Conservation (phyloP, 2,329 filamentous ascomycete species). For the Dothistroma septosporum region DNA sequence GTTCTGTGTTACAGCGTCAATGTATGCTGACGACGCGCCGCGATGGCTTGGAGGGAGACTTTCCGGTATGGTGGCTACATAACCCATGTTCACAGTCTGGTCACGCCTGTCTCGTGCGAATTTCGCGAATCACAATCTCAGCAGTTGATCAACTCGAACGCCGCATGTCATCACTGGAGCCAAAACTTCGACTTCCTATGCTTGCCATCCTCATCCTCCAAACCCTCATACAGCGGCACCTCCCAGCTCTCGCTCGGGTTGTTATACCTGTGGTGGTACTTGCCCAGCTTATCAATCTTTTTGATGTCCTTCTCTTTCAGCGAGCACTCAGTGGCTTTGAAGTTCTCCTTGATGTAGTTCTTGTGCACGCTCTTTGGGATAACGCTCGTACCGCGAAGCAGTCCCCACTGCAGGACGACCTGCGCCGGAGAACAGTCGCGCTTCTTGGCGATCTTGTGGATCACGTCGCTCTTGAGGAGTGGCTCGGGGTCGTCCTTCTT, state of each 20-base stretch:
- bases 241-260: slow-evolving; percentile 36
- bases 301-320: slow-evolving; percentile 38
- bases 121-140: no score
- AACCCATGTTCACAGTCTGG: no score
- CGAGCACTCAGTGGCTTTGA: slow-evolving; percentile 34
- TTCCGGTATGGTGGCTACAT: no score
- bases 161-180: neutral
- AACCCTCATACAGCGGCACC: slow-evolving; percentile 36
- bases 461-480: slow-evolving; percentile 54
- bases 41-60: no score
- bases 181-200: slow-evolving; percentile 21
- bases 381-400: slow-evolving; percentile 53
- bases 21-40: no score
- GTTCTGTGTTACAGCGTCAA: no score
- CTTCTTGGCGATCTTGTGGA: slow-evolving; percentile 62
- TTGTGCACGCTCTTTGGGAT: slow-evolving; percentile 48
- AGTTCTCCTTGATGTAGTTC: slow-evolving; percentile 29
- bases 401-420: slow-evolving; percentile 53
- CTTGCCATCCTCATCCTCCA: slow-evolving; percentile 36
- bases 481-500: slow-evolving; percentile 5
- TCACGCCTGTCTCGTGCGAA: no score
- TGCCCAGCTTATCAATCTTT: slow-evolving; percentile 34
- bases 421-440: slow-evolving; percentile 56
- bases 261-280: slow-evolving; percentile 30
- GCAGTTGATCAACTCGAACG: no score